Conservation (phyloP, 176 grass and related monocot genomes). For the Eragrostis curvula region DNA sequence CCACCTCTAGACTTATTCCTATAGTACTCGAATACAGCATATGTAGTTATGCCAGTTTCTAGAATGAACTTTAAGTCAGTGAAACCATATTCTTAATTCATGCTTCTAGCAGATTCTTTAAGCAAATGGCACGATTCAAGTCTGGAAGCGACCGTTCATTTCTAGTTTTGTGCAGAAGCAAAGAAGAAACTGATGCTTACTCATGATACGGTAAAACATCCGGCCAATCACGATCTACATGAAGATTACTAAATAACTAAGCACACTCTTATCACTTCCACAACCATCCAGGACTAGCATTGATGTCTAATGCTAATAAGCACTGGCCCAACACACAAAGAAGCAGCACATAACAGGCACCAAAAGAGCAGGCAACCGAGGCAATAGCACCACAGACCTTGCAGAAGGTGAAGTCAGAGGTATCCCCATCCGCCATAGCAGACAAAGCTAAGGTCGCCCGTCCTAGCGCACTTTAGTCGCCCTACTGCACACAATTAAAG, state of each 20-base stretch:
- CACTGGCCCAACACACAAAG: no score
- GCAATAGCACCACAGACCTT: constrained; percentile 34
- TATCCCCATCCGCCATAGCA: constrained; percentile 59
- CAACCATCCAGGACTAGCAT: neutral
- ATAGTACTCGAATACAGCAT: neutral
- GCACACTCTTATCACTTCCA: neutral
- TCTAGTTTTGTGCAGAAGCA: neutral
- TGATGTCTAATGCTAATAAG: no score
- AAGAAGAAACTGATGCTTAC: neutral
- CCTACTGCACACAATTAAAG: neutral
- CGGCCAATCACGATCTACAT: neutral
- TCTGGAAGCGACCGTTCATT: neutral
- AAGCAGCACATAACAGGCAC: neutral
- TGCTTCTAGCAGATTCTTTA: neutral
- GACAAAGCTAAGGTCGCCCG: neutral
- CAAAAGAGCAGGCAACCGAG: neutral
- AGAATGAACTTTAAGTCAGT: neutral
- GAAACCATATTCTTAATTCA: neutral
- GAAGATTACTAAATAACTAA: neutral
- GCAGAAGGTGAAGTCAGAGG: constrained; percentile 94
- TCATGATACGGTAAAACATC: neutral
- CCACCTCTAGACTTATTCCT: neutral
- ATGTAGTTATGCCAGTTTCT: neutral
- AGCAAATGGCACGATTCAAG: neutral
- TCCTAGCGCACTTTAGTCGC: neutral